Evolutionary conservation across 139 green algal genomes (phyloP).

Genomic region (Dunaliella primolecta): DNA sequence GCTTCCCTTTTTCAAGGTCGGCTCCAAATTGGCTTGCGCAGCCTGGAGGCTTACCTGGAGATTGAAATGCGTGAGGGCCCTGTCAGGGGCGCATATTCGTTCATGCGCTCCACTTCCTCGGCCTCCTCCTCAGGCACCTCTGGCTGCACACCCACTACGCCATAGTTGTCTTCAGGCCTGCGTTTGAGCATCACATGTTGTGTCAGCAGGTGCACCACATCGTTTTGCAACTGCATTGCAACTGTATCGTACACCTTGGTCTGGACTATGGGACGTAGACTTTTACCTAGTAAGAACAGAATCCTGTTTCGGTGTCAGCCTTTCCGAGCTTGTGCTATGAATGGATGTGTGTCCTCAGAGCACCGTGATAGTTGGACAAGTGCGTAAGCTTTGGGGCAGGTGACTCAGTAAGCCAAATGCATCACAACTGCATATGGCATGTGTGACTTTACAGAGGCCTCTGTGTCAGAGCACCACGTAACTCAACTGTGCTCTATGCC

Average conservation of each 20-base stretch:
- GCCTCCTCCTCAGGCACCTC: neutral
- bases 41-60: neutral
- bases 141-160: neutral
- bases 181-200: neutral
- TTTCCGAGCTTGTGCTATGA: neutral
- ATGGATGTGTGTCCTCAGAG: too few relatives aligned
- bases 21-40: neutral
- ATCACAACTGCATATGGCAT: too few relatives aligned
- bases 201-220: neutral
- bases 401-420: too few relatives aligned
- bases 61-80: neutral
- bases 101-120: neutral
- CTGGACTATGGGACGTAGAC: neutral
- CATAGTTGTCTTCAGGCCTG: constrained; percentile 12
- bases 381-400: too few relatives aligned
- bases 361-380: neutral
- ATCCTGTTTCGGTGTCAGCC: neutral
- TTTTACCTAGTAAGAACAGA: neutral
- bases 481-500: too few relatives aligned
- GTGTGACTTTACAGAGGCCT: too few relatives aligned
- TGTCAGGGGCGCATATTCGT: neutral
- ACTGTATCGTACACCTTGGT: neutral
- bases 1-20: too few relatives aligned
- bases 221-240: neutral
- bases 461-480: too few relatives aligned